phyloP scores from a whole-genome alignment of 2,329 filamentous ascomycete genomes.

The Cercospora sesami region DNA sequence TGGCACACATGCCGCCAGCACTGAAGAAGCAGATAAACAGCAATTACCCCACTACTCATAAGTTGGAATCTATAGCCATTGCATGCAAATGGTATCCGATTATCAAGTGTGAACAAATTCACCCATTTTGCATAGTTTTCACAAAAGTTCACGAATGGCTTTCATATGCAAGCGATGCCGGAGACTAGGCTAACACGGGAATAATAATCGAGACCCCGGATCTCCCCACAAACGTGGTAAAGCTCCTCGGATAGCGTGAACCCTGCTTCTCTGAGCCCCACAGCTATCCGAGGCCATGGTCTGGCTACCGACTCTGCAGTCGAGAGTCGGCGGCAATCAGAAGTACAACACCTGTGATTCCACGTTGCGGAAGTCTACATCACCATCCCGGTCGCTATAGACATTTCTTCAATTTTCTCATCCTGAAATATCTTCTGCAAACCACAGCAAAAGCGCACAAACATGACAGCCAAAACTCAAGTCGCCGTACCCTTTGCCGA shows the following conservation, averaged over 20 bases:
- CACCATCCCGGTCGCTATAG: not conserved
- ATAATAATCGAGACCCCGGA: not conserved
- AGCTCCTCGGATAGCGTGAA: conserved; percentile 1
- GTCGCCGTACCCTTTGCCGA: conserved; percentile 67
- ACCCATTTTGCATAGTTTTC: not conserved
- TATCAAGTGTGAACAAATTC: not conserved
- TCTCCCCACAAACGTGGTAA: not conserved
- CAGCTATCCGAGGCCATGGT: conserved; percentile 1
- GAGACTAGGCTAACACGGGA: not conserved
- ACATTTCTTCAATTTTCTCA: not conserved
- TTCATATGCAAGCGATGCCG: not conserved
- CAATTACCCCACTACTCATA: conserved; percentile 26
- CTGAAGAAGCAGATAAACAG: conserved; percentile 18
- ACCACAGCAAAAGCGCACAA: not conserved
- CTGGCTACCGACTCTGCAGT: not conserved
- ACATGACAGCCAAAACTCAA: conserved; percentile 15
- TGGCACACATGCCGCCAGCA: conserved; percentile 2
- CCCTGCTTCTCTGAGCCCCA: not conserved
- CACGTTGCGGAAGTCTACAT: not conserved
- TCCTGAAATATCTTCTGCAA: not conserved
- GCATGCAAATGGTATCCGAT: not conserved
- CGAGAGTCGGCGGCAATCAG: not conserved
- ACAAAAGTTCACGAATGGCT: not conserved
- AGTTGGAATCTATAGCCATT: not conserved
- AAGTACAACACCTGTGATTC: not conserved